Evolutionary conservation across 129 eudicot species (phyloP).

Genomic region (Centella asiatica): DNA sequence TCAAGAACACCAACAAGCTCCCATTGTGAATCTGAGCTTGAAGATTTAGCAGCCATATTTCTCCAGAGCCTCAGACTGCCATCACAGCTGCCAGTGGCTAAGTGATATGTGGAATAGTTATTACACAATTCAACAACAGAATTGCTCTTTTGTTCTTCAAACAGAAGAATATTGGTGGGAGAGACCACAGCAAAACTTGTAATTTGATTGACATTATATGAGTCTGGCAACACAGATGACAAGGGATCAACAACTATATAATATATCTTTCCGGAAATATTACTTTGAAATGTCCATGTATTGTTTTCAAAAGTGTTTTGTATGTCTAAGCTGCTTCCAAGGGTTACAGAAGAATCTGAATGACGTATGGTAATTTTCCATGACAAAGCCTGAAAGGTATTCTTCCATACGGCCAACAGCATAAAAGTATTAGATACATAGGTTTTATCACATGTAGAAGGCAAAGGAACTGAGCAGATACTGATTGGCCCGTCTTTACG

Average conservation of each 20-base stretch:
- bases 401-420: conserved; percentile 61
- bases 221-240: conserved; percentile 59
- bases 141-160: conserved; percentile 24
- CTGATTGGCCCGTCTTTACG: conserved; percentile 32
- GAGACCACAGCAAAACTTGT: conserved; percentile 53
- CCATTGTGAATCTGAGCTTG: conserved; percentile 43
- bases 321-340: conserved; percentile 19
- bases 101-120: conserved; percentile 47
- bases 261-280: conserved; percentile 44
- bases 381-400: conserved; percentile 55
- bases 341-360: conserved; percentile 30
- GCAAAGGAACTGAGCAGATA: conserved; percentile 56
- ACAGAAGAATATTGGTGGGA: conserved; percentile 23
- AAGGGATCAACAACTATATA: conserved; percentile 33
- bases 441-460: conserved; percentile 27
- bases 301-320: conserved; percentile 17
- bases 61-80: conserved; percentile 84
- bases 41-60: conserved; percentile 32
- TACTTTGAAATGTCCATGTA: conserved; percentile 33
- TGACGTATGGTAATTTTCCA: conserved; percentile 60
- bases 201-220: conserved; percentile 27
- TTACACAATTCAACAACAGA: conserved; percentile 22
- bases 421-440: conserved; percentile 34
- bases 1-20: conserved; percentile 65
- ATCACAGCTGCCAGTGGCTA: conserved; percentile 65